Base-by-base conservation (phyloP, 768 basidiomycete genomes). In the Tylopilus vinaceipallidus region DNA sequence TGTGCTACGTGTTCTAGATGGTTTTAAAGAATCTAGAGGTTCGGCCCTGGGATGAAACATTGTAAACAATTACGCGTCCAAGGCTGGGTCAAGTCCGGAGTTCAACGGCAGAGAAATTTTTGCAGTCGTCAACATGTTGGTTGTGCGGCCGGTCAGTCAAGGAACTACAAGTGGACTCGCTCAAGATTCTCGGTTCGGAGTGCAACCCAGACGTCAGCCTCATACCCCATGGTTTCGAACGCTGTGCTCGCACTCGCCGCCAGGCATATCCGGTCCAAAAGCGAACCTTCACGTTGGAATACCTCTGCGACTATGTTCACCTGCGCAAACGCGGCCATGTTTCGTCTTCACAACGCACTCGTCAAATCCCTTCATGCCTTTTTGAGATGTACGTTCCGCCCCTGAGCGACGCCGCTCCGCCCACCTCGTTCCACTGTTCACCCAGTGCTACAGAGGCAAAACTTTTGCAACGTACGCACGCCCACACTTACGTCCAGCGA, bases 261-360 rank as follows among this genome's bases (percentile, higher is more conserved):
- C 47, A 93, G 93, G 71, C 70, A 39, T 98, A 95, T 67, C 93
- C 93, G 0, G 91, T 97, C 44, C 95, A 95, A 68, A 98, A 97
- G 66, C 84, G 97, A 67, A 68, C 82, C 24, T 76, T 92, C 11
- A 82, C 89, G 2, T 68, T 78, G 2, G 87, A 93, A 52, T 87
- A 91, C 60, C 77, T 97, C 26, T 80, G 95, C 8, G 88, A 94
- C 50, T 77, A 95, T 61, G 81, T 83, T 4, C 94, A 98, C 72
- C 68, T 99, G n/a, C 84, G 72, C 75, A 0, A 82, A 82, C 23
- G 84, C 83, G 1, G 78, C 88, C 26, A 83, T 93, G 75, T 73
- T 97, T 34, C 79, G 92, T 30, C 70, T 94, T 1, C 77, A 95
- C 19, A 77, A 86, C 57, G 63, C 62, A 1, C 68, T 88, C 4